phyloP scores from a whole-genome alignment of 352 stramenopile species.

The Phytophthora hibernalis region DNA sequence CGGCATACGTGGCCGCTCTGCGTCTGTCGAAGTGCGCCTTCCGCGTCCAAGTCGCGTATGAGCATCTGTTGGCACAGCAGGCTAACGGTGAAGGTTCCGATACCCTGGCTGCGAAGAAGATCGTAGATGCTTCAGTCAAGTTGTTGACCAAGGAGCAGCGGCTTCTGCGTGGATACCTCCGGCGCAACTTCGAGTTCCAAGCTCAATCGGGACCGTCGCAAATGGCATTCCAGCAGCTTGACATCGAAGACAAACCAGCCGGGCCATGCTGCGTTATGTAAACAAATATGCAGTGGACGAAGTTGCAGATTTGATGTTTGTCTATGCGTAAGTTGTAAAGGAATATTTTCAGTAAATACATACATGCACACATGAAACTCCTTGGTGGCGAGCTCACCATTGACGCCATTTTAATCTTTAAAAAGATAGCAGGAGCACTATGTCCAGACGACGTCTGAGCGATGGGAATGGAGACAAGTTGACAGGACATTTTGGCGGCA shows the following conservation, averaged over 20 bases:
- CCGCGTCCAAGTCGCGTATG: conserved; percentile 74
- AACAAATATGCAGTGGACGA: not conserved
- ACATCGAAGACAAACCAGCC: conserved; percentile 24
- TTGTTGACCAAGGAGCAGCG: conserved; percentile 64
- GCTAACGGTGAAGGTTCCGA: conserved; percentile 36
- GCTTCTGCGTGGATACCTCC: conserved; percentile 72
- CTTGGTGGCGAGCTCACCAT: not conserved
- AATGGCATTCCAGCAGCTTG: conserved; percentile 6
- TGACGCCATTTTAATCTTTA: no score
- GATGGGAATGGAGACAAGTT: conserved; percentile 81
- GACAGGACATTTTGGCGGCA: conserved; percentile 27
- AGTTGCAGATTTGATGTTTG: conserved; percentile 5
- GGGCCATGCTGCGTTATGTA: conserved; percentile 37
- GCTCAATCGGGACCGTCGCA: conserved; percentile 4
- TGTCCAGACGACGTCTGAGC: conserved; percentile 44
- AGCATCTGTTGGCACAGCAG: conserved; percentile 46
- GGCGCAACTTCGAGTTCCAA: conserved; percentile 76
- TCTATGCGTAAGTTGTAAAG: conserved; percentile 25
- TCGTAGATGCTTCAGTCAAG: conserved; percentile 51
- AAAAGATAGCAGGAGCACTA: conserved; percentile 15
- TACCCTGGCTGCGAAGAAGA: conserved; percentile 29
- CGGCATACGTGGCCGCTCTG: conserved; percentile 75
- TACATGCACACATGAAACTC: conserved; percentile 14
- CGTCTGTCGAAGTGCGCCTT: conserved; percentile 78
- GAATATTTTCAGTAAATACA: conserved; percentile 15